These are phyloP conservation scores for Pleurotus tuber-regium DNA, from an alignment of 768 basidiomycete genomes.

Conservation along the genomic window DNA sequence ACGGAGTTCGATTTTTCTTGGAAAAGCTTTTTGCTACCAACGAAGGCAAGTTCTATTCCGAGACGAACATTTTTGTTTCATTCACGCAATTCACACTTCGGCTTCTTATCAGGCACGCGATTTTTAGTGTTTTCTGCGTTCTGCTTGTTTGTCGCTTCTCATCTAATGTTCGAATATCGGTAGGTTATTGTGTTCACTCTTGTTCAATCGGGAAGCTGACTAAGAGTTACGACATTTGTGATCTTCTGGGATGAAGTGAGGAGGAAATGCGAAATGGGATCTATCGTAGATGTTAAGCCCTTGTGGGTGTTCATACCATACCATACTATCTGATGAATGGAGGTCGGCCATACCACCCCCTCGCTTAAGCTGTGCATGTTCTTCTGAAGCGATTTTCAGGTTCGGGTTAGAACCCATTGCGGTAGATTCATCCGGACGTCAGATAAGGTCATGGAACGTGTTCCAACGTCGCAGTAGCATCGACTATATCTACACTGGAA, in stretches of 20 bases:
- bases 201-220: slow-evolving; percentile 4
- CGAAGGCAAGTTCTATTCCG: slow-evolving; percentile 42
- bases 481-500: too few species aligned
- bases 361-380: not conserved
- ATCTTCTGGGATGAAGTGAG: slow-evolving; percentile 42
- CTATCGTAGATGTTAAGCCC: slow-evolving; percentile 41
- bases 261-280: slow-evolving; percentile 72
- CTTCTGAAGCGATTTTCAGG: not conserved
- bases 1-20: slow-evolving; percentile 71
- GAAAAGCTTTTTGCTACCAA: slow-evolving; percentile 59
- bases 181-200: slow-evolving; percentile 29
- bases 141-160: slow-evolving; percentile 77
- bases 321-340: not conserved
- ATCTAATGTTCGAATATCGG: slow-evolving; percentile 97
- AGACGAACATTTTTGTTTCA: not conserved
- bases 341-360: not conserved
- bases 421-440: too few species aligned
- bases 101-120: slow-evolving; percentile 45
- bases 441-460: too few species aligned
- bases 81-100: slow-evolving; percentile 4
- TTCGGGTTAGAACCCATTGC: not conserved
- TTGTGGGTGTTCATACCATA: slow-evolving; percentile 2
- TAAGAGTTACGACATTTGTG: not conserved
- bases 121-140: slow-evolving; percentile 61
- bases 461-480: too few species aligned